These are phyloP conservation scores for Scedosporium minutisporum DNA, from an alignment of 2,329 filamentous ascomycete species.

Conservation along the genomic window DNA sequence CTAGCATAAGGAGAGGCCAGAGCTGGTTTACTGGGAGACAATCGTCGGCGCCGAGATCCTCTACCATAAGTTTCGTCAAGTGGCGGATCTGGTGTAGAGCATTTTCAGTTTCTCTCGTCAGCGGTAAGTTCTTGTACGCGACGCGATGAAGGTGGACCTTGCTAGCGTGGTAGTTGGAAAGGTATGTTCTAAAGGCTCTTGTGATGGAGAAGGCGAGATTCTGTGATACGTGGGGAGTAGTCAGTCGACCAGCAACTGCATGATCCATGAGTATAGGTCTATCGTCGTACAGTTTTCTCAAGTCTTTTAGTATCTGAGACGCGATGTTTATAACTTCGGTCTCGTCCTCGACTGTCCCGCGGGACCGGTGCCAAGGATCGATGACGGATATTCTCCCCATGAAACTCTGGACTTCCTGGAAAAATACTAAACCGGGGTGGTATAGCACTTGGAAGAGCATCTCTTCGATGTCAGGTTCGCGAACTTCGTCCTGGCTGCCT, in stretches of 20 bases:
- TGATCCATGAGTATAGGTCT: slow-evolving; percentile 46
- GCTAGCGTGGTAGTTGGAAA: slow-evolving; percentile 46
- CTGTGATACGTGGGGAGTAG: slow-evolving; percentile 35
- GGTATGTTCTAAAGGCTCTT: slow-evolving; percentile 43
- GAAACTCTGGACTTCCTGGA: slow-evolving; percentile 47
- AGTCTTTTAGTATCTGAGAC: slow-evolving; percentile 37
- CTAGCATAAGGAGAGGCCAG: slow-evolving; percentile 47
- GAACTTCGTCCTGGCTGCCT: neutral
- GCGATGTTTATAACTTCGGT: slow-evolving; percentile 48
- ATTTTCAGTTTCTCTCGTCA: slow-evolving; percentile 37
- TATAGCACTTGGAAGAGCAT: slow-evolving; percentile 44
- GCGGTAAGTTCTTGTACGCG: slow-evolving; percentile 42
- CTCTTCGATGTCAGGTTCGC: slow-evolving; percentile 29
- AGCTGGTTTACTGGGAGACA: slow-evolving; percentile 45
- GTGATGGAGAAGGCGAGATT: slow-evolving; percentile 24
- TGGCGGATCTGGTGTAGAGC: slow-evolving; percentile 39
- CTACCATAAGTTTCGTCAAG: slow-evolving; percentile 33
- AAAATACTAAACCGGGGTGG: slow-evolving; percentile 46
- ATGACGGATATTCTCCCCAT: slow-evolving; percentile 48
- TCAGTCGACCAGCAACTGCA: slow-evolving; percentile 41
- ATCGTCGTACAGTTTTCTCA: slow-evolving; percentile 38
- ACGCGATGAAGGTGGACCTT: slow-evolving; percentile 48
- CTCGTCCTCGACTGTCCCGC: slow-evolving; percentile 47
- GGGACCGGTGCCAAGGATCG: slow-evolving; percentile 44
- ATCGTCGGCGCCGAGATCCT: slow-evolving; percentile 25